Conservation (phyloP, 192 early-diverging fungal genomes). For the Podila epicladia region DNA sequence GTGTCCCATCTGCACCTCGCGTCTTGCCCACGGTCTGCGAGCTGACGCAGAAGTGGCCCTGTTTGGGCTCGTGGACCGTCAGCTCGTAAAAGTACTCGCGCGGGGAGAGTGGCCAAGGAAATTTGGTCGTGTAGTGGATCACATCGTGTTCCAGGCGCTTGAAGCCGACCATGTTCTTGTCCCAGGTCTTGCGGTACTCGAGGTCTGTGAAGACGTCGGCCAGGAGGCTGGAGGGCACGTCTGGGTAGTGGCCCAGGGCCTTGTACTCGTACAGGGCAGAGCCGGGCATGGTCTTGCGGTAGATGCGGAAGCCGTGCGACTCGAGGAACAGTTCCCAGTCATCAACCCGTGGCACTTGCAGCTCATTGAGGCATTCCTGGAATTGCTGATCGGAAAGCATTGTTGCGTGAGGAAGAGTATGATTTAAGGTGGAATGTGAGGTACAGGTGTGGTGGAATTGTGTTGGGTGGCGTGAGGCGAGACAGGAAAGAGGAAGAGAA, state of each 20-base stretch:
- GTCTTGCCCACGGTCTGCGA: conserved; percentile 49
- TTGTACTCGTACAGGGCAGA: conserved; percentile 59
- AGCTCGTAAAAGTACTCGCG: conserved; percentile 62
- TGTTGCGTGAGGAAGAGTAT: not conserved
- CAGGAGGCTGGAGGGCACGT: conserved; percentile 52
- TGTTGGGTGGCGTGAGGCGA: not conserved
- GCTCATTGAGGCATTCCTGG: conserved; percentile 38
- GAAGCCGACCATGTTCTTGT: conserved; percentile 61
- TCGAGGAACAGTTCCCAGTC: conserved; percentile 55
- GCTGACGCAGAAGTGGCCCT: conserved; percentile 40
- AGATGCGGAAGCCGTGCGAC: conserved; percentile 52
- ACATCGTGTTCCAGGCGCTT: conserved; percentile 44
- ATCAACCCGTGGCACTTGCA: conserved; percentile 31
- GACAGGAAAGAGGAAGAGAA: not conserved
- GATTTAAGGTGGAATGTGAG: not conserved
- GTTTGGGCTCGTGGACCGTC: conserved; percentile 45
- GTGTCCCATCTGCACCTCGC: conserved; percentile 24
- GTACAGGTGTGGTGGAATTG: not conserved
- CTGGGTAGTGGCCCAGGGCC: conserved; percentile 54
- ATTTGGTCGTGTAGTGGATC: conserved; percentile 59
- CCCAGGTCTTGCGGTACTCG: conserved; percentile 62
- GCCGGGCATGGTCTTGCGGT: conserved; percentile 51
- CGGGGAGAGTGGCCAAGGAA: conserved; percentile 60
- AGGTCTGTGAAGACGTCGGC: conserved; percentile 63
- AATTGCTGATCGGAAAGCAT: conserved; percentile 51